Percentiles rank a stretch among this genome's conserved stretches.
phyloP scores from a whole-genome alignment of 768 basidiomycete genomes.

The Hygrocybe coccinea region DNA sequence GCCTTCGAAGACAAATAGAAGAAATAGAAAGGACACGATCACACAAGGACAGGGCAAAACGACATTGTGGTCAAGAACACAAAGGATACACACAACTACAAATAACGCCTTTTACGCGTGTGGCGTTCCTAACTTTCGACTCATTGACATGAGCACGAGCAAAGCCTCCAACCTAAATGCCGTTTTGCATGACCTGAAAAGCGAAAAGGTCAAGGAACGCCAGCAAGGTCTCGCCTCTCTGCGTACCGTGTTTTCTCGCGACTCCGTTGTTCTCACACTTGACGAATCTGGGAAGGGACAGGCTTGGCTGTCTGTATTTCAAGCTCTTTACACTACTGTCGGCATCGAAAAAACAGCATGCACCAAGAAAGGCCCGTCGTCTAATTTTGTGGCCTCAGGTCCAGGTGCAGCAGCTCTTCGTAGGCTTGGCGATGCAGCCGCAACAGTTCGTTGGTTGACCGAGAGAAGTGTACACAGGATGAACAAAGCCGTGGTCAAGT shows the following conservation, averaged over 20 bases:
- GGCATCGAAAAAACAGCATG: constrained; percentile 53
- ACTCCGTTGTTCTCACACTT: constrained; percentile 42
- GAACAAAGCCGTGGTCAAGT: constrained; percentile 49
- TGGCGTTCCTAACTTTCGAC: background rate
- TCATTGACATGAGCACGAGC: constrained; percentile 3
- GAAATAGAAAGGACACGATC: constrained; percentile 1
- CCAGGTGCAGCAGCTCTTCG: constrained; percentile 44
- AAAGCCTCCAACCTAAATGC: constrained; percentile 35
- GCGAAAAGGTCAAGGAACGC: constrained; percentile 65
- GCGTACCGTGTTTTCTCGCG: constrained; percentile 46
- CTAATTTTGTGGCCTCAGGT: constrained; percentile 28
- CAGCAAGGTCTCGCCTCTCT: constrained; percentile 56
- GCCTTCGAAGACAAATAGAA: constrained; percentile 35
- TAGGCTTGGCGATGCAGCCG: constrained; percentile 63
- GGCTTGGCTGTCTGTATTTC: constrained; percentile 65
- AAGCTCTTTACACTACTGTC: constrained; percentile 67
- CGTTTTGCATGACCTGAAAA: constrained; percentile 49
- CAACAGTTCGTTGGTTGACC: constrained; percentile 66
- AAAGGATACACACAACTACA: background rate
- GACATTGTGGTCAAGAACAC: constrained; percentile 7
- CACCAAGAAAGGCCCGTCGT: constrained; percentile 36
- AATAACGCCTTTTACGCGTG: background rate
- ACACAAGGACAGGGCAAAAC: constrained; percentile 8
- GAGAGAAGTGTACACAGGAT: constrained; percentile 56
- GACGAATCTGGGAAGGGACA: constrained; percentile 31